A percentile compares a stretch with the other conserved stretches of the same genome.
phyloP scores from a whole-genome alignment of 306 rosid species.

The Vicia villosa region DNA sequence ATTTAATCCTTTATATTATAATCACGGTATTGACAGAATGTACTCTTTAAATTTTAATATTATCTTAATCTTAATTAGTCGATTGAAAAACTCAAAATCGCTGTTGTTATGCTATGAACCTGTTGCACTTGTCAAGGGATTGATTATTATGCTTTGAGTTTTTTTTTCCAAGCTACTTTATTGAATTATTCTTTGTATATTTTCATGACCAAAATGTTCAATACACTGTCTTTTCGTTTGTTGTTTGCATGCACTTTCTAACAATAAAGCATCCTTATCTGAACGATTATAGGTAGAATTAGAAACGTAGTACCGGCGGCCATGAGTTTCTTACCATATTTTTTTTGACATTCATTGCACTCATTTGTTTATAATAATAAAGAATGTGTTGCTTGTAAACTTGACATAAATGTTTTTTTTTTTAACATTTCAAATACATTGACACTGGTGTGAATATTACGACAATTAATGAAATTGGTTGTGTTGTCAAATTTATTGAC shows the following conservation, averaged over 20 bases:
- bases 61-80: constrained; percentile 24
- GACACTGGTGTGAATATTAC: no score
- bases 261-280: constrained; percentile 7
- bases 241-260: constrained; percentile 7
- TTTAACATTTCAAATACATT: neutral
- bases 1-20: constrained; percentile 24
- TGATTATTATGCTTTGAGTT: constrained; percentile 28
- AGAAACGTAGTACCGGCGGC: constrained; percentile 8
- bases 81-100: constrained; percentile 6
- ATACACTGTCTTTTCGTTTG: constrained; percentile 8
- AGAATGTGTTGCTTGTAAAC: constrained; percentile 1
- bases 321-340: neutral
- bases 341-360: neutral
- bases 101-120: constrained; percentile 45
- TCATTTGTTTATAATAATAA: neutral
- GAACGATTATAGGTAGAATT: constrained; percentile 1
- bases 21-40: constrained; percentile 43
- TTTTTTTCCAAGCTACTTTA: constrained; percentile 38
- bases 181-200: constrained; percentile 9
- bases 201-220: constrained; percentile 9
- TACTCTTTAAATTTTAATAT: constrained; percentile 16
- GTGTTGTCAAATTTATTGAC: no score
- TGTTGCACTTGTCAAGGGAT: constrained; percentile 48
- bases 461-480: no score
- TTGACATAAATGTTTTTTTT: neutral